phyloP scores from a whole-genome alignment of 2,329 filamentous ascomycete genomes.

The Ophiocordyceps polyrhachis-furcata region DNA sequence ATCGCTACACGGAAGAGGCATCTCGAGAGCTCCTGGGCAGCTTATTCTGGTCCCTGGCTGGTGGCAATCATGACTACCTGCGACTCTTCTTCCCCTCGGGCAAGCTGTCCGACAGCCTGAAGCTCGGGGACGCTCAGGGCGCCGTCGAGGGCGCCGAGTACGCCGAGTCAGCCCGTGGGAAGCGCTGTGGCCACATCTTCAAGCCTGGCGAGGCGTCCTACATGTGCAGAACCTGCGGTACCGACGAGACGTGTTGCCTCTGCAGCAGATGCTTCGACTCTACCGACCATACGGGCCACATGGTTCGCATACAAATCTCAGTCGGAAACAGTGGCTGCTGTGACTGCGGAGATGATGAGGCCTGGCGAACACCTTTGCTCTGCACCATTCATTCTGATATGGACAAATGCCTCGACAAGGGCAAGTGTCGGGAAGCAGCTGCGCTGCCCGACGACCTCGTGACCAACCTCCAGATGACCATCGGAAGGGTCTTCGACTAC shows the following conservation, averaged over 20 bases:
- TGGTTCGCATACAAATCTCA: slow-evolving; percentile 75
- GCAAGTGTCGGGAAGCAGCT: slow-evolving; percentile 40
- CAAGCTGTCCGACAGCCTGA: slow-evolving; percentile 45
- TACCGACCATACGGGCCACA: slow-evolving; percentile 85
- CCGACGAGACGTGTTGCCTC: slow-evolving; percentile 87
- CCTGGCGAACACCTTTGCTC: slow-evolving; percentile 72
- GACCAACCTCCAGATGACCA: slow-evolving; percentile 64
- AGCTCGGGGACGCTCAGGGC: slow-evolving; percentile 72
- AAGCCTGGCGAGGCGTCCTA: slow-evolving; percentile 87
- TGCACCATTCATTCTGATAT: slow-evolving; percentile 79
- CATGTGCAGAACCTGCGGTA: slow-evolving; percentile 80
- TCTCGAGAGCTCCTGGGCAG: slow-evolving; percentile 53
- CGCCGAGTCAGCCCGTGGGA: slow-evolving; percentile 74
- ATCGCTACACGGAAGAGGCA: slow-evolving; percentile 58
- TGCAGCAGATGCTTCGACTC: slow-evolving; percentile 90
- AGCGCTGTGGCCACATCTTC: slow-evolving; percentile 95
- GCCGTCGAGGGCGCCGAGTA: slow-evolving; percentile 92
- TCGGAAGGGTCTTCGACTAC: slow-evolving; percentile 75
- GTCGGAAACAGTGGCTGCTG: slow-evolving; percentile 90
- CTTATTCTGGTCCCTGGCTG: slow-evolving; percentile 76
- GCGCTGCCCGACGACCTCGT: slow-evolving; percentile 57
- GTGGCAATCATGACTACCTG: slow-evolving; percentile 55
- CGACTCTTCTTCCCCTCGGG: slow-evolving; percentile 68
- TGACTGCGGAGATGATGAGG: slow-evolving; percentile 90
- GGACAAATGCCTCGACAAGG: slow-evolving; percentile 30